phyloP scores from a whole-genome alignment of 1,284 basidiomycete species.

The Sporisorium iseilematis-ciliati region DNA sequence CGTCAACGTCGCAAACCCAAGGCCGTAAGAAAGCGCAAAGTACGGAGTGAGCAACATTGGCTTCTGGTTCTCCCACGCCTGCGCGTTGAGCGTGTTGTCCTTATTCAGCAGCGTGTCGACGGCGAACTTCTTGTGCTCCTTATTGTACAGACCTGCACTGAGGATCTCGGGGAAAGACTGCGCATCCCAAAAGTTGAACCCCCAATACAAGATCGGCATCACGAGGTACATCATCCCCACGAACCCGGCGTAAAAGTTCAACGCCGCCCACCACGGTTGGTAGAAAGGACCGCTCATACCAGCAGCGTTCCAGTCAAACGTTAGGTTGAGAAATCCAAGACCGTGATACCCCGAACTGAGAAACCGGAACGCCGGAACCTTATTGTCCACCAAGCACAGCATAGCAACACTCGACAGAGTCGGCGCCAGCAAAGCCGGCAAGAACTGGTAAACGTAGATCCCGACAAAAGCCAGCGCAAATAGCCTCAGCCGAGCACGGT shows the following conservation, averaged over 20 bases:
- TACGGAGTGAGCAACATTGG: constrained; percentile 73
- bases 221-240: constrained; percentile 72
- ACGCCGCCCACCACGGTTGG: constrained; percentile 73
- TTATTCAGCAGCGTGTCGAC: constrained; percentile 56
- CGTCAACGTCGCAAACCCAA: constrained; percentile 72
- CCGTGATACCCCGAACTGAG: constrained; percentile 73
- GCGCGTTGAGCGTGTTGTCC: constrained; percentile 71
- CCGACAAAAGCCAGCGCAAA: constrained; percentile 71
- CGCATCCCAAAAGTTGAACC: constrained; percentile 71
- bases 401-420: constrained; percentile 72
- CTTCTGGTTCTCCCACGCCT: constrained; percentile 69
- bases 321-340: constrained; percentile 73
- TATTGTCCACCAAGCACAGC: constrained; percentile 72
- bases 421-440: constrained; percentile 72
- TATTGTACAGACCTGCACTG: constrained; percentile 71
- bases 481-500: constrained; percentile 70
- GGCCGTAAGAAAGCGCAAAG: constrained; percentile 71
- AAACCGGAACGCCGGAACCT: constrained; percentile 70
- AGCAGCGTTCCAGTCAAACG: constrained; percentile 73
- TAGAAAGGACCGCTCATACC: constrained; percentile 72
- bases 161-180: constrained; percentile 69
- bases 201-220: constrained; percentile 71
- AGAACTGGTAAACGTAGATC: constrained; percentile 72
- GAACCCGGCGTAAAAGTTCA: constrained; percentile 67
- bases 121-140: constrained; percentile 55